These are phyloP conservation scores for Cotoneaster glaucophyllus DNA, from an alignment of 306 rosid genomes.

Conservation along the genomic window DNA sequence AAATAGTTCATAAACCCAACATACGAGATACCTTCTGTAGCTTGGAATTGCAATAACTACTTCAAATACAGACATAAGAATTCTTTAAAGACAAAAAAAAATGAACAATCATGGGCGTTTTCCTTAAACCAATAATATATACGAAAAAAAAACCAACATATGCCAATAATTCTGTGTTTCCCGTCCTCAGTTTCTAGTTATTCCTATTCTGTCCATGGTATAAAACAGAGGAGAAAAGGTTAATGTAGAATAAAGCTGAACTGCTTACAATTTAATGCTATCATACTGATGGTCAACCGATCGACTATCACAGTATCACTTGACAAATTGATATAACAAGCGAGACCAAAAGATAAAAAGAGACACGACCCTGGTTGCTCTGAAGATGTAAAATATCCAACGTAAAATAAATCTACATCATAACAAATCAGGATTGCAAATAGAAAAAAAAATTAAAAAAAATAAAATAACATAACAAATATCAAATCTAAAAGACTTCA, in stretches of 20 bases:
- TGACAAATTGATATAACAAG: not conserved
- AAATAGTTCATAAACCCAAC: conserved; percentile 25
- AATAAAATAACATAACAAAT: not conserved
- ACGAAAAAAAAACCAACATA: not conserved
- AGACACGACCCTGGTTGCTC: not conserved
- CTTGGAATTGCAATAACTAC: conserved; percentile 20
- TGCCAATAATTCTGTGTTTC: not conserved
- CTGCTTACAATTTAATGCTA: not conserved
- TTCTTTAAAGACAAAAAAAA: not conserved
- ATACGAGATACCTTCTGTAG: conserved; percentile 20
- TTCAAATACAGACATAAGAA: conserved; percentile 18
- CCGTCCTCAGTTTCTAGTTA: not conserved
- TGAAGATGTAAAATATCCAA: not conserved
- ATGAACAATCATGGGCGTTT: not conserved
- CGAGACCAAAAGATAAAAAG: not conserved
- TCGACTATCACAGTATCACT: not conserved
- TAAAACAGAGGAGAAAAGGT: not conserved
- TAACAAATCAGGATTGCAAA: not conserved
- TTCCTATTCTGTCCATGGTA: not conserved
- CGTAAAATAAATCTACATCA: not conserved
- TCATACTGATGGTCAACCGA: not conserved
- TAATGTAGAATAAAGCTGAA: not conserved
- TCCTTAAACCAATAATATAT: not conserved
- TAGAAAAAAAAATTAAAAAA: no score
- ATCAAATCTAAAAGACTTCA: not conserved